Evolutionary conservation across 192 early-diverging fungal species (phyloP), one percentile per base, ranked within the genome.

Genomic region (Chytriomyces sp.): DNA sequence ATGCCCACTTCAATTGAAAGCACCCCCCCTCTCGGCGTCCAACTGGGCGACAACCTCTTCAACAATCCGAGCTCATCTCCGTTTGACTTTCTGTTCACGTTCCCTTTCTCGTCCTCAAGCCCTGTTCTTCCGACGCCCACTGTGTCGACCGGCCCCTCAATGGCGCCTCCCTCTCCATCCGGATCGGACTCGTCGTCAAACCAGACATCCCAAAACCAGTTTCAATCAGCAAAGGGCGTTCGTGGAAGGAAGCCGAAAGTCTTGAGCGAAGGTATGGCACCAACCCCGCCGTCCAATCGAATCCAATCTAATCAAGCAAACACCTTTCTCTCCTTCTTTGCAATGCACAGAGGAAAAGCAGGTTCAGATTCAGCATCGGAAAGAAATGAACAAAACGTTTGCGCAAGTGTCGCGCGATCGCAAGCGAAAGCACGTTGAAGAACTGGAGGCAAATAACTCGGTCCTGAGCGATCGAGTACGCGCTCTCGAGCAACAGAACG

Each of bases 391-490:
- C 68, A 79, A 69, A 28, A 60, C 62, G 45, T 70, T 67, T 61
- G 77, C 68, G 8, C 77, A 72, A 63, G 26, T 57, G 2, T 69
- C 64, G 46, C 66, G 75, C 3, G 65, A 76, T 48, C 61, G 64
- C 46, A 76, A 76, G 44, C 61, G 75, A 43, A 76, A 76, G 63
- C 64, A 76, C 47, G 50, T 76, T 10, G 75, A 76, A 59, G 75
- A 76, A 49, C 46, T 76, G 64, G 75, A 76, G 47, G 45, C 45
- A 35, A 68, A 45, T 11, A 76, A 76, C 57, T 8, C 63, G 6
- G 26, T 11, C 11, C 49, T 69, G 46, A 18, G 49, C 7, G 46
- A 76, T 50, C 62, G 75, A 10, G 45, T 76, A 5, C 45, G 46
- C 9, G 13, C n/a, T 16, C 48, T 76, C 4, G 75, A 76, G 28